Base-by-base conservation (phyloP, 2,329 filamentous ascomycete species). In the Phialophora verrucosa region DNA sequence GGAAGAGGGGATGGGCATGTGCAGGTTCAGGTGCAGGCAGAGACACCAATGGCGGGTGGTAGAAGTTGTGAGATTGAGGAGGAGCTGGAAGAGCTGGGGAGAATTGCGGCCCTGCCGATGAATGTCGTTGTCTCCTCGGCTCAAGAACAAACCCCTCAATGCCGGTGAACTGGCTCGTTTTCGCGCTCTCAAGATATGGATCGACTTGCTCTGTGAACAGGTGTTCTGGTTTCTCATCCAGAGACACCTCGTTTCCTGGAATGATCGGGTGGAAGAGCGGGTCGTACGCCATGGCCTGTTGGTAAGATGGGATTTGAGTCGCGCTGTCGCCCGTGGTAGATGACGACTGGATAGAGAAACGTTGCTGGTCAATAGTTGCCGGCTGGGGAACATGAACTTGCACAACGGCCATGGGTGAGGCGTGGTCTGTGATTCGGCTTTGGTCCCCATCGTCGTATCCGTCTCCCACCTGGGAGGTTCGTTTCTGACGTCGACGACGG, bases 401-500 rank as follows among this genome's bases (percentile, higher is more conserved):
- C 29, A 4, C 53, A 14, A 31, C n/a, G 53, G 31, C 8, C 31
- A 32, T 32, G 31, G 31, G 31, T 10, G 53, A 20, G 53, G 53
- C 53, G 29, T 35, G 27, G 14, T 20, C 10, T 12, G 12, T 31
- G 25, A 56, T 35, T 56, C 17, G 53, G 25, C 11, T 32, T 35
- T 56, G 53, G 14, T 56, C 29, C 2, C n/a, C 25, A 12, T 8
- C 11, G 6, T 29, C 53, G 4, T 35, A n/a, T 5, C 14, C 11
- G n/a, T 56, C 53, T 31, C 53, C n/a, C 1, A 7, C 12, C n/a
- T n/a, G 29, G 29, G 25, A 17, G 25, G 14, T 3, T 10, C 35
- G 11, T 35, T 56, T 12, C 53, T n/a, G 53, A 56, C 53, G 53
- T 31, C 53, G 53, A 56, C 53, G 53, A 31, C 29, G 53, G 10